These are phyloP conservation scores for Coemansia erecta DNA, from an alignment of 192 early-diverging fungal species.

Conservation along the genomic window DNA sequence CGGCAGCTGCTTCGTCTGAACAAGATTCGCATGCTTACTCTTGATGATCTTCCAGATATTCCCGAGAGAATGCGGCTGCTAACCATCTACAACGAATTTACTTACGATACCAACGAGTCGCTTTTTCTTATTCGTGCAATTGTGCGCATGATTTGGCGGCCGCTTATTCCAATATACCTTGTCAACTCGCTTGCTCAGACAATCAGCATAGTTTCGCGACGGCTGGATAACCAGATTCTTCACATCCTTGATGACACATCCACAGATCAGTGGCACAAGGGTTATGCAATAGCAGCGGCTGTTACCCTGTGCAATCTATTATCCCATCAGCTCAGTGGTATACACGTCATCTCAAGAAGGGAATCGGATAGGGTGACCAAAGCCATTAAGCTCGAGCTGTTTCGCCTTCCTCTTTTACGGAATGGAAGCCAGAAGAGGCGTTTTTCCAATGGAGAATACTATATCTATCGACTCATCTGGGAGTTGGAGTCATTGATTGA, in stretches of 20 bases:
- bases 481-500: too few relatives aligned
- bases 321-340: neutral
- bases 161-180: constrained; percentile 26
- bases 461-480: neutral
- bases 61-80: constrained; percentile 1
- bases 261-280: constrained; percentile 19
- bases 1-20: neutral
- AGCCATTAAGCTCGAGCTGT: constrained; percentile 27
- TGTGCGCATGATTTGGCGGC: constrained; percentile 28
- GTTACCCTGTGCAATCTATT: neutral
- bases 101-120: constrained; percentile 28
- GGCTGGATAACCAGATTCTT: constrained; percentile 12
- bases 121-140: constrained; percentile 38
- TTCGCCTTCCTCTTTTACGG: constrained; percentile 20
- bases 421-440: constrained; percentile 10
- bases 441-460: neutral
- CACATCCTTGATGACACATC: constrained; percentile 16
- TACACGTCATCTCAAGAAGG: neutral
- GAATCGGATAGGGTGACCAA: neutral
- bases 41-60: constrained; percentile 19
- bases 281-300: constrained; percentile 3
- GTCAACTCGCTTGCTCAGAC: constrained; percentile 10
- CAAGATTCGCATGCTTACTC: constrained; percentile 8
- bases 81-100: constrained; percentile 9
- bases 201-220: neutral